Percentiles rank a stretch among this genome's conserved stretches.
Conservation (phyloP, 371 early-diverging fungal species). For the Rhizopus microsporus region DNA sequence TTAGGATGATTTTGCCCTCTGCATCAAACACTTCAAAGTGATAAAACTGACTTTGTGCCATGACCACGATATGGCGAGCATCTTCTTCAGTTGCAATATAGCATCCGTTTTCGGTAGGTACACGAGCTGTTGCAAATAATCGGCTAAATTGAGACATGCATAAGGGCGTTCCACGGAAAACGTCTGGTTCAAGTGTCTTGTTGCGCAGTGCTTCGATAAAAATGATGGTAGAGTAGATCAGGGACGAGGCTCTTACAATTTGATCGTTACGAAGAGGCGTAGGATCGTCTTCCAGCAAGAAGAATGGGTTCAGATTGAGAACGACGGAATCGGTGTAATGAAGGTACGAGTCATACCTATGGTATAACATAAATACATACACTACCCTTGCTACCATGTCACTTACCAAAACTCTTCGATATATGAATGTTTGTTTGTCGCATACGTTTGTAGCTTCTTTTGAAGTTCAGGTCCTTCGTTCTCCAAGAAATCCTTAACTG, state of each 20-base stretch:
- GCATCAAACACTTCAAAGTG: slow-evolving; percentile 68
- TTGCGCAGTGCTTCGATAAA: slow-evolving; percentile 50
- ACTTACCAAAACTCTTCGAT: slow-evolving; percentile 60
- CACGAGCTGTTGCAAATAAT: slow-evolving; percentile 63
- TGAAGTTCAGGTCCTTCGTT: slow-evolving; percentile 80
- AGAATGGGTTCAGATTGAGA: slow-evolving; percentile 55
- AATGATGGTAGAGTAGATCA: slow-evolving; percentile 55
- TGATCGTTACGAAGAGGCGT: slow-evolving; percentile 54
- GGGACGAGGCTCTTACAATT: slow-evolving; percentile 50
- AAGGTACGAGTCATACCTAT: slow-evolving; percentile 52
- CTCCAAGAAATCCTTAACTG: slow-evolving; percentile 71
- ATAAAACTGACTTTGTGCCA: slow-evolving; percentile 65
- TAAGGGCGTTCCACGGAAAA: slow-evolving; percentile 63
- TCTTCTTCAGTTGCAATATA: slow-evolving; percentile 49
- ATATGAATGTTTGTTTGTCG: slow-evolving; percentile 56
- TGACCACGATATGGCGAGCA: slow-evolving; percentile 62
- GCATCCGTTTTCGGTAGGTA: slow-evolving; percentile 58
- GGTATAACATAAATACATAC: not conserved
- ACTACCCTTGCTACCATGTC: not conserved
- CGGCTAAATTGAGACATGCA: slow-evolving; percentile 70
- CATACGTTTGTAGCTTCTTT: slow-evolving; percentile 68
- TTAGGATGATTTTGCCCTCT: slow-evolving; percentile 42
- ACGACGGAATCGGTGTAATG: slow-evolving; percentile 50
- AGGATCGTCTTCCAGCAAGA: slow-evolving; percentile 55
- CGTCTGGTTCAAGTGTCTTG: slow-evolving; percentile 64